Conservation (phyloP, 257 asterid genomes). For the Solanum ossicruentum region DNA sequence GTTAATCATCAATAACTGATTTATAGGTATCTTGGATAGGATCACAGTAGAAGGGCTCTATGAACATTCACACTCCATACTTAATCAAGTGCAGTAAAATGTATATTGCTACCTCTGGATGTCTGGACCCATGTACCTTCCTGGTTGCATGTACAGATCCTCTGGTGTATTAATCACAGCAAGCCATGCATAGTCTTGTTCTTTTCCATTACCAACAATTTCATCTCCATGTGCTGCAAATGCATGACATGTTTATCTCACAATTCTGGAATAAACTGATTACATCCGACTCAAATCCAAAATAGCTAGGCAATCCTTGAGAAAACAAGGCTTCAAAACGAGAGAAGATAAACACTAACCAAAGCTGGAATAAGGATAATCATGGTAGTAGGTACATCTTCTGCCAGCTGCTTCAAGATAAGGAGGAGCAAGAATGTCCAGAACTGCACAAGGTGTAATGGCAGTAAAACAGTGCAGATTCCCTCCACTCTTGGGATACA, state of each 20-base stretch:
- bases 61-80: background rate
- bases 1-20: background rate
- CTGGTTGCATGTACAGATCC: slow-evolving; percentile 57
- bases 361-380: slow-evolving; percentile 59
- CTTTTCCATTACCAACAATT: slow-evolving; percentile 12
- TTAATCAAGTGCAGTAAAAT: background rate
- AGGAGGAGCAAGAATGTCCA: slow-evolving; percentile 95
- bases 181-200: slow-evolving; percentile 84
- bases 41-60: background rate
- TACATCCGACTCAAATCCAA: background rate
- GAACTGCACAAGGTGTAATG: slow-evolving; percentile 83
- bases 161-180: slow-evolving; percentile 62
- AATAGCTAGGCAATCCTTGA: background rate
- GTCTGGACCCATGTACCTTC: slow-evolving; percentile 50
- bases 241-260: slow-evolving; percentile 6
- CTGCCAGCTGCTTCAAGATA: slow-evolving; percentile 64
- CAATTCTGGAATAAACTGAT: background rate
- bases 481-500: slow-evolving; percentile 83
- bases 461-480: slow-evolving; percentile 92
- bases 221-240: slow-evolving; percentile 26
- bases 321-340: background rate
- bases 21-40: background rate
- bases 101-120: slow-evolving; percentile 20
- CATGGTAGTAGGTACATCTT: slow-evolving; percentile 75
- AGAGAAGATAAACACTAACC: slow-evolving; percentile 26